phyloP scores from a whole-genome alignment of 306 rosid species.

The Cyamopsis tetragonoloba region DNA sequence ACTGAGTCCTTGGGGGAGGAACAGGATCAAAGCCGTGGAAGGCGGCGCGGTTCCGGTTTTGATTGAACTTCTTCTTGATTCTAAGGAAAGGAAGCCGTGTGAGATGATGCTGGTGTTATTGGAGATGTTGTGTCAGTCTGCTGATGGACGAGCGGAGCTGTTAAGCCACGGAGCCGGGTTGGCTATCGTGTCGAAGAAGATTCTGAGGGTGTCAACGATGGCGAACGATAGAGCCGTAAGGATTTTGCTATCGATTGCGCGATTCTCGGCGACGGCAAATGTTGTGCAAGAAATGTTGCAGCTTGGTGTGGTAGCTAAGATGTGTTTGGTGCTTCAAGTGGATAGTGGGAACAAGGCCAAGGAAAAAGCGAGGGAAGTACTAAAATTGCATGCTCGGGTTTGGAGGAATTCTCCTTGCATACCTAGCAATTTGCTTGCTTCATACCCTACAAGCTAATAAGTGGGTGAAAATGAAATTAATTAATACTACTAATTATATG shows the following conservation, averaged over 20 bases:
- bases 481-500: too few relatives aligned
- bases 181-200: conserved; percentile 70
- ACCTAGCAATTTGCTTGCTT: conserved; percentile 45
- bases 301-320: conserved; percentile 69
- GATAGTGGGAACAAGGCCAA: conserved; percentile 69
- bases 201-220: conserved; percentile 62
- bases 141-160: conserved; percentile 74
- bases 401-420: conserved; percentile 68
- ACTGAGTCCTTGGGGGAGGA: conserved; percentile 52
- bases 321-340: conserved; percentile 63
- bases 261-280: conserved; percentile 40
- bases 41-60: conserved; percentile 55
- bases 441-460: conserved; percentile 43
- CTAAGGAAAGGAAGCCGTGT: conserved; percentile 37
- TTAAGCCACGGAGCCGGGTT: conserved; percentile 66
- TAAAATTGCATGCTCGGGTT: conserved; percentile 52
- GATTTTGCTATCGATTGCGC: conserved; percentile 45
- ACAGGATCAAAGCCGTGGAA: conserved; percentile 55
- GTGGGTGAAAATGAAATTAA: too few relatives aligned
- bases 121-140: conserved; percentile 61
- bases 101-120: conserved; percentile 59
- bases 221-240: conserved; percentile 72
- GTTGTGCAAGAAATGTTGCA: conserved; percentile 70
- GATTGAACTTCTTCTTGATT: conserved; percentile 55
- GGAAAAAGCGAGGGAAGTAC: conserved; percentile 70